Conservation (phyloP, 148 eudicot genomes). For the Camellia japonica region DNA sequence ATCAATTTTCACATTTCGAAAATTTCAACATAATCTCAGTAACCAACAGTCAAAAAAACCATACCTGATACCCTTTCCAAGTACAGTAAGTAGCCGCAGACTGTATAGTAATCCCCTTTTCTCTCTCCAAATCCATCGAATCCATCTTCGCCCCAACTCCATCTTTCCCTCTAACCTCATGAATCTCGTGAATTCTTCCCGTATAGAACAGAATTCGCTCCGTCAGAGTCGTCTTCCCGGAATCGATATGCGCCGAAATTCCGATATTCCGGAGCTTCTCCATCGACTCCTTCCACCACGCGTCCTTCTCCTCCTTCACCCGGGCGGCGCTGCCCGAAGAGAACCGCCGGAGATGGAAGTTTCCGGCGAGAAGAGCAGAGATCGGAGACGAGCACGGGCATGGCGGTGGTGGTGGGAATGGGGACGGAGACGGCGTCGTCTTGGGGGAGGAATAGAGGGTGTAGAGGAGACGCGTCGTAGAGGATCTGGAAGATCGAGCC, state of each 20-base stretch:
- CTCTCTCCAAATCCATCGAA: conserved; percentile 97
- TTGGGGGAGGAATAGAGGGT: conserved; percentile 31
- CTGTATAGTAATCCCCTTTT: conserved; percentile 93
- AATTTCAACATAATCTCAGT: background rate
- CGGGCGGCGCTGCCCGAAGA: conserved; percentile 70
- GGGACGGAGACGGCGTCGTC: conserved; percentile 14
- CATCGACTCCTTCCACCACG: conserved; percentile 73
- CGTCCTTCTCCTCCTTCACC: conserved; percentile 53
- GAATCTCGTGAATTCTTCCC: conserved; percentile 90
- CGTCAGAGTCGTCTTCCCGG: conserved; percentile 93
- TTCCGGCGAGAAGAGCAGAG: conserved; percentile 34
- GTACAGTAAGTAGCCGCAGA: conserved; percentile 95
- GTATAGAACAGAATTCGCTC: conserved; percentile 85
- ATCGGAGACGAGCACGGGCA: conserved; percentile 20
- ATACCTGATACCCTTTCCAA: conserved; percentile 85
- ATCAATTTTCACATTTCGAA: background rate
- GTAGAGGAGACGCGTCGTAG: conserved; percentile 63
- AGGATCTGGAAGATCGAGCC: conserved; percentile 59
- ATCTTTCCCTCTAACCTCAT: conserved; percentile 88
- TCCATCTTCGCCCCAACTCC: conserved; percentile 98
- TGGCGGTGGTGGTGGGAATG: conserved; percentile 17
- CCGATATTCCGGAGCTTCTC: conserved; percentile 79
- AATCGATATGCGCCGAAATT: conserved; percentile 95
- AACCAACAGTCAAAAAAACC: conserved; percentile 6
- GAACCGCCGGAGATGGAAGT: conserved; percentile 51